phyloP scores from a whole-genome alignment of 2,329 filamentous ascomycete species.

The Pseudocercospora vitis region DNA sequence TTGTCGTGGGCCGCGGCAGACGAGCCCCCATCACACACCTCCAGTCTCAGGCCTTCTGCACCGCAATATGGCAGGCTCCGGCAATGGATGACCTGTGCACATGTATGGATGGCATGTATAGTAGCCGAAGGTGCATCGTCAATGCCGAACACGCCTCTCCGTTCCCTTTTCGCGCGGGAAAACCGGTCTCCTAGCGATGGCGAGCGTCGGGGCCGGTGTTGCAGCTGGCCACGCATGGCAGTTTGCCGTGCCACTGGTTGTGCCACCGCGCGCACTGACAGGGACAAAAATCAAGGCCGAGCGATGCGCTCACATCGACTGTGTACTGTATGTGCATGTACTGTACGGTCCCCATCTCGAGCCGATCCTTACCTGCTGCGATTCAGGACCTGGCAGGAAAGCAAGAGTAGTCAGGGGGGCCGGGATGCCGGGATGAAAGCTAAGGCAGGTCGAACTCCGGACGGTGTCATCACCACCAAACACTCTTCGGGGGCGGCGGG shows the following conservation, averaged over 20 bases:
- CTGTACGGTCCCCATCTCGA: not conserved
- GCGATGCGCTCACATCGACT: not conserved
- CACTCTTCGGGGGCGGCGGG: not conserved
- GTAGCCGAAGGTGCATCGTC: not conserved
- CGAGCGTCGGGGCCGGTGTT: too few species aligned
- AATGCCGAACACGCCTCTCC: not conserved
- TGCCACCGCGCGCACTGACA: not conserved
- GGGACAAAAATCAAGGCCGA: slow-evolving; percentile 7
- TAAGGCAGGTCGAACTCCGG: slow-evolving; percentile 2
- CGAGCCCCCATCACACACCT: not conserved
- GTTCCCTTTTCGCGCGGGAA: too few species aligned
- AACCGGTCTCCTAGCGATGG: too few species aligned
- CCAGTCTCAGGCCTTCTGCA: slow-evolving; percentile 3
- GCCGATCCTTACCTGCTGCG: not conserved
- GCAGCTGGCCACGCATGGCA: slow-evolving; percentile 8
- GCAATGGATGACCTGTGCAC: not conserved
- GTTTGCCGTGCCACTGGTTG: slow-evolving; percentile 4
- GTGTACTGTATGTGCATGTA: too few species aligned
- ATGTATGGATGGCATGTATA: not conserved
- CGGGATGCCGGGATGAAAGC: not conserved
- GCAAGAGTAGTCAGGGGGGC: slow-evolving; percentile 1
- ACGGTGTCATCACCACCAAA: not conserved
- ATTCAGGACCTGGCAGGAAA: not conserved
- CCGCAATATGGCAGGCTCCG: slow-evolving; percentile 1
- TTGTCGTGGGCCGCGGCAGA: not conserved